A percentile compares a stretch with the other conserved stretches of the same genome.
phyloP scores from a whole-genome alignment of 2,329 filamentous ascomycete genomes.

The Epicoccum nigrum region DNA sequence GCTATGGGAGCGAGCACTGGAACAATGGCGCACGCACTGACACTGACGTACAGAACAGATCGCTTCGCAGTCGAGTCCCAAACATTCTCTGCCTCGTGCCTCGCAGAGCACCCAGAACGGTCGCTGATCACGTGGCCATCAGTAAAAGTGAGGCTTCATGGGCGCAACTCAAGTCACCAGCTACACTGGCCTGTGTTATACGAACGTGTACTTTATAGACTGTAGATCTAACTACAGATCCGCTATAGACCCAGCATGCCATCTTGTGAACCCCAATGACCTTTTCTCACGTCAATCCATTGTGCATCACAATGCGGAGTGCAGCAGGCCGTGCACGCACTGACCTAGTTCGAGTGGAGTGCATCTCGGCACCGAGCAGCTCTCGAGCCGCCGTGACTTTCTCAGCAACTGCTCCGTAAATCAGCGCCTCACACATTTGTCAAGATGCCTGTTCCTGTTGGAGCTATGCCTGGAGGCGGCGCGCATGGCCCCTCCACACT shows the following conservation, averaged over 20 bases:
- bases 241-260: background rate
- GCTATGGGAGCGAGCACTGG: background rate
- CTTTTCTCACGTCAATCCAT: no score
- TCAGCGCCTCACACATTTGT: slow-evolving; percentile 6
- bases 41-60: background rate
- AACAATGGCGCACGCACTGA: background rate
- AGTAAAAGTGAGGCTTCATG: slow-evolving; percentile 1
- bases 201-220: no score
- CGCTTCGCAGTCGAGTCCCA: background rate
- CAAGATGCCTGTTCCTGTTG: slow-evolving; percentile 64
- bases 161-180: background rate
- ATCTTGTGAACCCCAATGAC: background rate
- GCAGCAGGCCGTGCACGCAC: slow-evolving; percentile 20
- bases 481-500: slow-evolving; percentile 67
- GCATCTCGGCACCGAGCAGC: slow-evolving; percentile 14
- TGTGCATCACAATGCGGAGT: slow-evolving; percentile 6
- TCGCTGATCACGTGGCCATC: slow-evolving; percentile 7
- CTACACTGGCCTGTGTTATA: background rate
- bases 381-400: slow-evolving; percentile 20
- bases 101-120: slow-evolving; percentile 1
- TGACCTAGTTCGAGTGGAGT: slow-evolving; percentile 14
- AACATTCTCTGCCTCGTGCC: slow-evolving; percentile 2
- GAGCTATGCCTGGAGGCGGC: slow-evolving; percentile 47
- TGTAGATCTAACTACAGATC: no score
- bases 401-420: slow-evolving; percentile 19